Conservation (phyloP, 352 stramenopile species). For the Globisporangium apiculatum region DNA sequence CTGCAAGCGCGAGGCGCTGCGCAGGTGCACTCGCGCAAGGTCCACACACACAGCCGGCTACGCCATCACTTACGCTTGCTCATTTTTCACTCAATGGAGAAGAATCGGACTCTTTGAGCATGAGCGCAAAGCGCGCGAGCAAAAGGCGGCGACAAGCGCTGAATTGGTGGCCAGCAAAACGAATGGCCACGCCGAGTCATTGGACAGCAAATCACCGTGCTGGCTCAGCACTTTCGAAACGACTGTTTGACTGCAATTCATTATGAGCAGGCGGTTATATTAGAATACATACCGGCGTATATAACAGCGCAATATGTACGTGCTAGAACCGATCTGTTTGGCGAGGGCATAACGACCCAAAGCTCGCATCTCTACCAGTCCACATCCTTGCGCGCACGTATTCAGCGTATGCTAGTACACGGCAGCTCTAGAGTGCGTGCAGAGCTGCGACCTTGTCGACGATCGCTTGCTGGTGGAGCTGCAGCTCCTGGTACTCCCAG, state of each 20-base stretch:
- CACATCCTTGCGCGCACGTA: no score
- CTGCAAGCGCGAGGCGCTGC: neutral
- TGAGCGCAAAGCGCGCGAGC: neutral
- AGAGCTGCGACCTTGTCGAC: no score
- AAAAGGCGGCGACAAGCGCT: neutral
- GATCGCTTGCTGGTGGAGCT: slow-evolving; percentile 46
- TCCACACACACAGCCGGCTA: slow-evolving; percentile 3
- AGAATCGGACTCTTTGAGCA: slow-evolving; percentile 44
- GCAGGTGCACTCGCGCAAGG: neutral
- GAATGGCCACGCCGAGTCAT: slow-evolving; percentile 13
- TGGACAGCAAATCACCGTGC: neutral
- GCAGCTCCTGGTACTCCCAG: slow-evolving; percentile 75
- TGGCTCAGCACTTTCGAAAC: neutral
- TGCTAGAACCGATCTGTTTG: no score
- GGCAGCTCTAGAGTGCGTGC: no score
- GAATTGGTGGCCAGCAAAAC: slow-evolving; percentile 15
- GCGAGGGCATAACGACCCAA: no score
- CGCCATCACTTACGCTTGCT: slow-evolving; percentile 64
- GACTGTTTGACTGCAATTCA: no score
- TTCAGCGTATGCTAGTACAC: no score
- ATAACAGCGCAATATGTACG: no score
- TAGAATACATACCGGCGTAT: no score
- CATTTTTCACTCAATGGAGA: slow-evolving; percentile 76
- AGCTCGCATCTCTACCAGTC: no score
- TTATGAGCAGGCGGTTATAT: no score